phyloP scores from a whole-genome alignment of 139 green algal genomes.

The Mesotaenium endlicherianum region DNA sequence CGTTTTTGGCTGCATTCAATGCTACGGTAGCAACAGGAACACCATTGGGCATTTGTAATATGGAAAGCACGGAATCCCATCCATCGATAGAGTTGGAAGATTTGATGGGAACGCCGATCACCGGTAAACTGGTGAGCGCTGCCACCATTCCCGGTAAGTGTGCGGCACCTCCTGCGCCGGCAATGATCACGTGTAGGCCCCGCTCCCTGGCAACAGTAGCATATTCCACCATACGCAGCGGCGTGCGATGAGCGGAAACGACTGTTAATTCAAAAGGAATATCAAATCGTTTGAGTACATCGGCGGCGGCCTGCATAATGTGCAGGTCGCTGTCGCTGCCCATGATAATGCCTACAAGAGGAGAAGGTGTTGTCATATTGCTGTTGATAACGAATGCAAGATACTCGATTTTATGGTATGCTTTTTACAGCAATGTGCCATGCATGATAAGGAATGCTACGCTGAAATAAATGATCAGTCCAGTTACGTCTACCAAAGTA shows the following conservation, averaged over 20 bases:
- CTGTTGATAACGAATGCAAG: too few relatives aligned
- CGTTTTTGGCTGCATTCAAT: constrained; percentile 93
- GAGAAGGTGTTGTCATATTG: too few relatives aligned
- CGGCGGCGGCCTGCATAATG: constrained; percentile 82
- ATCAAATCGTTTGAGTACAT: constrained; percentile 56
- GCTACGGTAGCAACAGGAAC: constrained; percentile 94
- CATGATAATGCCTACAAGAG: constrained; percentile 98
- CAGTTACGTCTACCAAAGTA: too few relatives aligned
- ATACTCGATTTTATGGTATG: too few relatives aligned
- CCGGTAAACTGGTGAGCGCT: constrained; percentile 88
- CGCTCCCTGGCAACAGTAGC: constrained; percentile 66
- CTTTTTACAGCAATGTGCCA: too few relatives aligned
- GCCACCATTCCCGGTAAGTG: constrained; percentile 96
- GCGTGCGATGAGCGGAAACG: constrained; percentile 90
- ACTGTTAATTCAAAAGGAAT: constrained; percentile 70
- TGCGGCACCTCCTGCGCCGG: constrained; percentile 87
- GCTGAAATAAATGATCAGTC: too few relatives aligned
- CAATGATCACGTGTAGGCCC: constrained; percentile 79
- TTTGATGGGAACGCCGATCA: constrained; percentile 91
- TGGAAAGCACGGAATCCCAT: constrained; percentile 89
- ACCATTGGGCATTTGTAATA: constrained; percentile 88
- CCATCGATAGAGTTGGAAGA: constrained; percentile 83
- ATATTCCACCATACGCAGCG: constrained; percentile 90
- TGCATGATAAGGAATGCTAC: too few relatives aligned
- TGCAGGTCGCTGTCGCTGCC: constrained; percentile 88